phyloP scores from a whole-genome alignment of 1,284 basidiomycete genomes.

The Leccinum ambiguum region DNA sequence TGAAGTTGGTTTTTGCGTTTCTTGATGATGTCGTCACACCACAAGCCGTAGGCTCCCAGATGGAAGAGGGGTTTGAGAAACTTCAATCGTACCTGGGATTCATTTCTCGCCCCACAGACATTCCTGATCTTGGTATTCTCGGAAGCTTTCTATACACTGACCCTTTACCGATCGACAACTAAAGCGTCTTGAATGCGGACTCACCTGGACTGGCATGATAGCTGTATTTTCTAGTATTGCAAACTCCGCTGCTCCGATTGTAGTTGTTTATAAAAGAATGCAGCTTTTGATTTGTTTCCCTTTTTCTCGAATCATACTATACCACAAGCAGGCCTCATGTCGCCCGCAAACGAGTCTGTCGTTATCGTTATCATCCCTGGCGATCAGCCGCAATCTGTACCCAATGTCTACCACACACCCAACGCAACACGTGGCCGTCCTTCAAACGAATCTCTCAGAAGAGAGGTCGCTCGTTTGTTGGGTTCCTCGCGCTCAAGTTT shows the following conservation, averaged over 20 bases:
- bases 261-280: background rate
- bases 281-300: background rate
- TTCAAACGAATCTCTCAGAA: no score
- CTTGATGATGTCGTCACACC: background rate
- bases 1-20: background rate
- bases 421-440: no score
- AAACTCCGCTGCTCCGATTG: slow-evolving; percentile 5
- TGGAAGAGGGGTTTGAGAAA: slow-evolving; percentile 1
- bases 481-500: no score
- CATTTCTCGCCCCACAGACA: slow-evolving; percentile 1
- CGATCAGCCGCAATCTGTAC: background rate
- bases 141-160: slow-evolving; percentile 4
- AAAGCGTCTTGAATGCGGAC: no score
- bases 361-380: background rate
- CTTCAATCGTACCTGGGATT: slow-evolving; percentile 2
- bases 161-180: background rate
- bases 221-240: background rate
- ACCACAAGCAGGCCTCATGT: background rate
- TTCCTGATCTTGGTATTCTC: background rate
- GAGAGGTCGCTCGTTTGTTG: no score
- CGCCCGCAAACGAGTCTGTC: background rate
- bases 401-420: background rate
- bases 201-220: no score
- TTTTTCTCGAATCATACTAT: background rate
- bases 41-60: background rate